A percentile compares a stretch with the other conserved stretches of the same genome.
These are phyloP conservation scores for Hyaloscypha finlandica DNA, from an alignment of 495 filamentous ascomycete genomes.

Conservation along the genomic window DNA sequence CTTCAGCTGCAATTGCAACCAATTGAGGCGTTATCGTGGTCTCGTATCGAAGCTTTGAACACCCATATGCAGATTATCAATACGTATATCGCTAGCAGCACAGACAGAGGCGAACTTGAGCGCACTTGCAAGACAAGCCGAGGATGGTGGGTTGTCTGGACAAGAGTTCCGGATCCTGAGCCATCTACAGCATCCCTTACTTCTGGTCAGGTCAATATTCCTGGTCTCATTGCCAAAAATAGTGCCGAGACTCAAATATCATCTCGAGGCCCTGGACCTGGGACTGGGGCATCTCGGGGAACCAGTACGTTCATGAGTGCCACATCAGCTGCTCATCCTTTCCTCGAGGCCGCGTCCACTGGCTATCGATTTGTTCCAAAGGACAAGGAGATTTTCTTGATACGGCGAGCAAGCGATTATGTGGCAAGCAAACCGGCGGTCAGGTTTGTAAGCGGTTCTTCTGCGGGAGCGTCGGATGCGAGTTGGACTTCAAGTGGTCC, in stretches of 20 bases:
- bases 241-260: constrained; percentile 2
- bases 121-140: constrained; percentile 87
- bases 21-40: constrained; percentile 51
- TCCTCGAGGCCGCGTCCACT: constrained; percentile 16
- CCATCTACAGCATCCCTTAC: not conserved
- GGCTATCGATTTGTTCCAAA: constrained; percentile 25
- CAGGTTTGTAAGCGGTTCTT: constrained; percentile 24
- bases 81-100: constrained; percentile 66
- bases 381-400: constrained; percentile 74
- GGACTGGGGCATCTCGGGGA: constrained; percentile 9
- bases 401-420: constrained; percentile 76
- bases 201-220: constrained; percentile 19
- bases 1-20: constrained; percentile 22
- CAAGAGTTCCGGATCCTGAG: constrained; percentile 59
- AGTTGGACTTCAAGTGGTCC: constrained; percentile 47
- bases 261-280: not conserved
- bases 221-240: constrained; percentile 17
- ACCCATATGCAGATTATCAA: constrained; percentile 84
- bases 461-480: constrained; percentile 35
- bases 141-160: constrained; percentile 98
- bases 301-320: constrained; percentile 22
- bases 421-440: constrained; percentile 33
- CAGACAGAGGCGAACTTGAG: constrained; percentile 65
- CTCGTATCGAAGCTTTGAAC: constrained; percentile 85
- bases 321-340: constrained; percentile 32